Evolutionary conservation across 1,284 basidiomycete species (phyloP).

Genomic region (Fomitopsis schrenkii): DNA sequence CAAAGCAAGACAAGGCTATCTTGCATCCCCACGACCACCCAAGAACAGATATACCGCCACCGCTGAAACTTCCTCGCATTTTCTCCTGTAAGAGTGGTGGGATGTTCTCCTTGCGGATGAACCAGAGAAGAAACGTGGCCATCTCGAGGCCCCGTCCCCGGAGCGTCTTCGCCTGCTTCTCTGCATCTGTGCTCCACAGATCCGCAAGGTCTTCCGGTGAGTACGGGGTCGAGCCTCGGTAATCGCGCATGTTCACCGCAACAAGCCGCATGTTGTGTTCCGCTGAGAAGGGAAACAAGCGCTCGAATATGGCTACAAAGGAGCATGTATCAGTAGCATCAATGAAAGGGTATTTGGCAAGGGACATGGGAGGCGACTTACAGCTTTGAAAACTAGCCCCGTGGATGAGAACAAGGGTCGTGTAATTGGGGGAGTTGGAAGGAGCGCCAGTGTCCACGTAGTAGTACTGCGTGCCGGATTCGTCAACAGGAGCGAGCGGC

Average conservation of each 20-base stretch:
- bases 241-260: slow-evolving; percentile 28
- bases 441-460: neutral
- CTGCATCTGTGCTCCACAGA: slow-evolving; percentile 12
- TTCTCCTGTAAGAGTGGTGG: slow-evolving; percentile 12
- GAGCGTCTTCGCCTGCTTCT: slow-evolving; percentile 13
- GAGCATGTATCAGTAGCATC: neutral
- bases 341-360: too few species aligned
- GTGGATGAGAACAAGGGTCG: neutral
- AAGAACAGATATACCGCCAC: slow-evolving; percentile 24
- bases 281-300: slow-evolving; percentile 21
- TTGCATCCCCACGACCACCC: slow-evolving; percentile 25
- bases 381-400: neutral
- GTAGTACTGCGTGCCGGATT: neutral
- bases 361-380: neutral
- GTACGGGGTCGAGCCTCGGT: slow-evolving; percentile 25
- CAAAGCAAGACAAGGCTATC: slow-evolving; percentile 17
- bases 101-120: slow-evolving; percentile 19
- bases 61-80: neutral
- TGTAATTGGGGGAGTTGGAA: neutral
- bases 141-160: slow-evolving; percentile 20
- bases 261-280: slow-evolving; percentile 25
- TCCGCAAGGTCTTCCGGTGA: slow-evolving; percentile 21
- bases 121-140: slow-evolving; percentile 23
- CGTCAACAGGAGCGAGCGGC: neutral
- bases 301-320: slow-evolving; percentile 22